A percentile compares a stretch with the other conserved stretches of the same genome.
These are phyloP conservation scores for Naganishia friedmannii DNA, from an alignment of 768 basidiomycete genomes.

Conservation along the genomic window DNA sequence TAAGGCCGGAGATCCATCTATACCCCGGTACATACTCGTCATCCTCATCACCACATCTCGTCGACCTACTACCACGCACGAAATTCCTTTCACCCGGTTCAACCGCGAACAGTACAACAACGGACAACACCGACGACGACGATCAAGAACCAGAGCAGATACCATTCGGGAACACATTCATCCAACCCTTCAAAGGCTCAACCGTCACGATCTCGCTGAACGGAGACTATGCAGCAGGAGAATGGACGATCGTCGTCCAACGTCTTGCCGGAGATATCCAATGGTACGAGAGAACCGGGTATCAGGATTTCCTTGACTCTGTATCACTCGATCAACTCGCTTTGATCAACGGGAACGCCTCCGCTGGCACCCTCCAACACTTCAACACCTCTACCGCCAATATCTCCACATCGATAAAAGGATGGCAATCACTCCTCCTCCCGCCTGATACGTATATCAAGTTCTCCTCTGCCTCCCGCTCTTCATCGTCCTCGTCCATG, in stretches of 20 bases:
- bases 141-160: neutral
- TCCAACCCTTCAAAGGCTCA: neutral
- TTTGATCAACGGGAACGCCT: neutral
- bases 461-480: conserved; percentile 3
- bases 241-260: conserved; percentile 3
- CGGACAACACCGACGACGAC: neutral
- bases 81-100: neutral
- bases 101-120: neutral
- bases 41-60: neutral
- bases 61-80: neutral
- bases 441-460: neutral
- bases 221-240: neutral
- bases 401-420: neutral
- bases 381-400: too few species aligned
- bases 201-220: neutral
- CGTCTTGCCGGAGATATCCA: neutral
- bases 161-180: neutral
- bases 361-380: too few species aligned
- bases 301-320: neutral
- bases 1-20: neutral
- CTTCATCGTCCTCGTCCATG: neutral
- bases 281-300: neutral
- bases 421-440: conserved; percentile 19
- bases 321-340: too few species aligned
- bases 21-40: conserved; percentile 6